A percentile compares a stretch with the other conserved stretches of the same genome.
Evolutionary conservation across 2,329 filamentous ascomycete genomes (phyloP).

Genomic region (Claviceps maximensis): DNA sequence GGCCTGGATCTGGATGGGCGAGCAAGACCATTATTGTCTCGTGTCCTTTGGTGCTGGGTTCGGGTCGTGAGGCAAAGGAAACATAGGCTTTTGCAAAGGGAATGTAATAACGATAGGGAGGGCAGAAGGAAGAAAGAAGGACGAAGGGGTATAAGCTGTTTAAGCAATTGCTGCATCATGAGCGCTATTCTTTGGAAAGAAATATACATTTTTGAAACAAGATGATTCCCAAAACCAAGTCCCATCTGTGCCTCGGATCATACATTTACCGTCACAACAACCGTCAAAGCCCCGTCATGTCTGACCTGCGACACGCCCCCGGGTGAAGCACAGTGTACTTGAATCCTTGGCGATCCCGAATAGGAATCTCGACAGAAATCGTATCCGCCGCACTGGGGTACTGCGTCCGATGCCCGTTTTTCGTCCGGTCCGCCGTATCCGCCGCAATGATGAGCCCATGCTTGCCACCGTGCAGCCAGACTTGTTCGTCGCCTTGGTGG

Average conservation of each 20-base stretch:
- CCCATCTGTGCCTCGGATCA: no score
- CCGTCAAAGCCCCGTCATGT: neutral
- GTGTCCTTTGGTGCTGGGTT: neutral
- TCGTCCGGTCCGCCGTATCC: slow-evolving; percentile 27
- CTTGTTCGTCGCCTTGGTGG: slow-evolving; percentile 23
- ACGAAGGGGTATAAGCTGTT: neutral
- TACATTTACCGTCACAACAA: neutral
- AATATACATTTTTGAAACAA: neutral
- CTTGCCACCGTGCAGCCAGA: slow-evolving; percentile 25
- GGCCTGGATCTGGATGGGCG: neutral
- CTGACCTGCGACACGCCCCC: slow-evolving; percentile 1
- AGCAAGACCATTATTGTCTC: neutral
- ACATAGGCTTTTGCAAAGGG: neutral
- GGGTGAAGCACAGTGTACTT: slow-evolving; percentile 6
- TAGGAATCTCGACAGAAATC: slow-evolving; percentile 15
- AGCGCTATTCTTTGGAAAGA: neutral
- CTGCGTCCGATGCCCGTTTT: slow-evolving; percentile 25
- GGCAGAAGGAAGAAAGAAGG: neutral
- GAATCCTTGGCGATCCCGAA: slow-evolving; percentile 1
- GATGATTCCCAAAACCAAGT: neutral
- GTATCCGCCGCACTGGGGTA: slow-evolving; percentile 27
- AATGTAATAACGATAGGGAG: no score
- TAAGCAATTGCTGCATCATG: neutral
- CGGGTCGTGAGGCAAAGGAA: neutral
- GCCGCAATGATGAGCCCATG: slow-evolving; percentile 28